Base-by-base conservation (phyloP, 2,329 filamentous ascomycete genomes). In the Tolypocladium ovalisporum region DNA sequence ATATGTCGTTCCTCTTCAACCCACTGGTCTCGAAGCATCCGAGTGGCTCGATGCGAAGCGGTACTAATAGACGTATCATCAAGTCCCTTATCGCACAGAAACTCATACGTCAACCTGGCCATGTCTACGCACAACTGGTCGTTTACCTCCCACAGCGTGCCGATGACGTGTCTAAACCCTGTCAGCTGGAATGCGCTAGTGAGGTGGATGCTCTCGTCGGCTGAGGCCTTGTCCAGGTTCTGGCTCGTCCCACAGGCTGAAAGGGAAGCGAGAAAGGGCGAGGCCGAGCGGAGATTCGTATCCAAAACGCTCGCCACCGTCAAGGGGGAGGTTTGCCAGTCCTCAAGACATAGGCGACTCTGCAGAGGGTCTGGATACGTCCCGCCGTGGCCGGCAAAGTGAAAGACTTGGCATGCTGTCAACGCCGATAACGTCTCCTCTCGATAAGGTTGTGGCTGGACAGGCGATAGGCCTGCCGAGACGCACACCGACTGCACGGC, bases 331-430 rank as follows among this genome's bases (percentile, higher is more conserved):
- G 29, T 7, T 32, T 35, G 8, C 49, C 49, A 52, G 27, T 52
- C 49, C 32, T 52, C 9, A 13, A 52, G 49, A 35, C 12, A 32
- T 19, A 52, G 32, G 5, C 17, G 49, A 27, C 49, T 52, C 49
- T 52, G 27, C 13, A 52, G 32, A 9, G 49, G 49, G 32, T 52
- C 49, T 32, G 32, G 39, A 13, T 47, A 12, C 29, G 54, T 47
- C n/a, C 37, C 17, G 9, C 70, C 73, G 55, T 75, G 73, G 10
- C 74, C 70, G 1, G 75, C 73, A 56, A 77, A 77, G 58, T 76
- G 73, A n/a, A n/a, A n/a, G n/a, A n/a, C n/a, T n/a, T n/a, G n/a
- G n/a, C n/a, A n/a, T n/a, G n/a, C n/a, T n/a, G n/a, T n/a, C n/a
- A n/a, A n/a, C n/a, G n/a, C n/a, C n/a, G n/a, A n/a, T n/a, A n/a